Evolutionary conservation across 1,284 basidiomycete genomes (phyloP), one percentile per base, ranked within the genome.

Genomic region (Ceratobasidium sp.): DNA sequence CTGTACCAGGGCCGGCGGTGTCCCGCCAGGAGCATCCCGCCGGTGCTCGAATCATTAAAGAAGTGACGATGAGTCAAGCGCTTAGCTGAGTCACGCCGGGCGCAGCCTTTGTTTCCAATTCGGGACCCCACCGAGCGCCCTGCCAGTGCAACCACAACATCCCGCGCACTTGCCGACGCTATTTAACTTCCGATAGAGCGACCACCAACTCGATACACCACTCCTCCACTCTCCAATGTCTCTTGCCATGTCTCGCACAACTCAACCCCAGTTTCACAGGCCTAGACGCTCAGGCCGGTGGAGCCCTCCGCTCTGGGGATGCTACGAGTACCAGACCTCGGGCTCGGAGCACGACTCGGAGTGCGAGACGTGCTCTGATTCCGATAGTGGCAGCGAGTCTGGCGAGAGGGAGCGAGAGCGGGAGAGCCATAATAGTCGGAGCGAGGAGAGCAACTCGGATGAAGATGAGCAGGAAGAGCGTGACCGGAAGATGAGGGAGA

Each of bases 401-500:
- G 49, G 77, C 28, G 79, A 79, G 60, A 75, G 68, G 79, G 68
- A 78, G 28, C 70, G 70, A 58, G 64, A 20, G 18, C 20, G 55
- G n/a, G n/a, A n/a, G n/a, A n/a, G n/a, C n/a, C n/a, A n/a, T 7
- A 56, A 56, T 20, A 61, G 64, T 12, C 75, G 73, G 44, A 69
- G 69, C 15, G 56, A 56, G n/a, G n/a, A n/a, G 33, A 72, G 68
- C 26, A 40, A 46, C 15, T 28, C 42, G 26, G 88, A 88, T 81
- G 78, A 77, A 42, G 77, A 78, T 26, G 77, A 80, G 80, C 28
- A 63, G 33, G 26, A 75, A 63, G 80, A 87, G 84, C 83, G 83
- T 33, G 82, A 87, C 81, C 80, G 84, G 80, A 73, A 61, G 68
- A 83, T 86, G 78, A 88, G 87, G 84, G 77, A 79, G 69, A 86